These are phyloP conservation scores for Plasmopara halstedii DNA, from an alignment of 352 stramenopile species.

Conservation along the genomic window DNA sequence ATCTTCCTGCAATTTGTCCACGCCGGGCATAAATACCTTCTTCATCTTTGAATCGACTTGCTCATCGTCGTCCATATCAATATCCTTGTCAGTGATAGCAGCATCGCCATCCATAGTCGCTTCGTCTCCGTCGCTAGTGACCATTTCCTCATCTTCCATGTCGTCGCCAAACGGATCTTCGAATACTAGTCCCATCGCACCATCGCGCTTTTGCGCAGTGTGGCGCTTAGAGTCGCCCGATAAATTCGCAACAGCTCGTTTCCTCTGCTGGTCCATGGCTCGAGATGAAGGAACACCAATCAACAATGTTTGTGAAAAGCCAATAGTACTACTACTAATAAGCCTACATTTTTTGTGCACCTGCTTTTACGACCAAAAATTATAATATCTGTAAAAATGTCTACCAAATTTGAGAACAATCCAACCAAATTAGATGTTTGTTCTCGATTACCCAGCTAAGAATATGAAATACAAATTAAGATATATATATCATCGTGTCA, in stretches of 20 bases:
- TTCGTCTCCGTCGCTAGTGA: slow-evolving; percentile 75
- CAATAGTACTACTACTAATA: no score
- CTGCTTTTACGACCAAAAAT: no score
- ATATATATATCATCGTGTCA: no score
- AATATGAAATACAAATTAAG: no score
- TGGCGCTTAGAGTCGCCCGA: slow-evolving; percentile 47
- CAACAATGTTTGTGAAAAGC: background rate
- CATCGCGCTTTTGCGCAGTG: slow-evolving; percentile 19
- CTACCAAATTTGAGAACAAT: no score
- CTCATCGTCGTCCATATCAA: slow-evolving; percentile 69
- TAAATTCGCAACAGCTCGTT: slow-evolving; percentile 47
- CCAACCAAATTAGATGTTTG: no score
- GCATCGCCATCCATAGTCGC: slow-evolving; percentile 44
- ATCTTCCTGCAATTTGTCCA: slow-evolving; percentile 86
- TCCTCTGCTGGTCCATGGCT: slow-evolving; percentile 58
- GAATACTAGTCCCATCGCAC: slow-evolving; percentile 65
- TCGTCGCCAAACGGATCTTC: slow-evolving; percentile 87
- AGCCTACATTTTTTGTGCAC: no score
- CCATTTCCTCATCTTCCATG: slow-evolving; percentile 87
- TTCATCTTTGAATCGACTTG: slow-evolving; percentile 47
- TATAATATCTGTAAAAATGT: no score
- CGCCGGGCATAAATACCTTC: slow-evolving; percentile 92
- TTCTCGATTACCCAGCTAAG: no score
- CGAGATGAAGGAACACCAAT: background rate
- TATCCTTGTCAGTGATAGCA: slow-evolving; percentile 33